Percentiles rank a stretch among this genome's conserved stretches.
Conservation (phyloP, 495 filamentous ascomycete genomes). For the Talaromyces ruber region DNA sequence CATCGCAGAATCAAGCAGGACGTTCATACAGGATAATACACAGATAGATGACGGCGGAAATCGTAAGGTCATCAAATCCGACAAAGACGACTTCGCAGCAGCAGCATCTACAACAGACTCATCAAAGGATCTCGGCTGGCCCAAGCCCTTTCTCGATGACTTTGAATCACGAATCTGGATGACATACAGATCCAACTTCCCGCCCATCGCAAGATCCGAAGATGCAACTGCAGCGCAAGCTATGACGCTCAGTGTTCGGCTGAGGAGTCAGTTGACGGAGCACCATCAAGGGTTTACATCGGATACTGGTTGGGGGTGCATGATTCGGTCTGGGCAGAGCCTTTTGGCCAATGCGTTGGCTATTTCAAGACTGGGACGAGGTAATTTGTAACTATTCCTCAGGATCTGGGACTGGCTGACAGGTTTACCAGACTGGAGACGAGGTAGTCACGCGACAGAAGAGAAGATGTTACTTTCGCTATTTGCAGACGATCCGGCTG, state of each 20-base stretch:
- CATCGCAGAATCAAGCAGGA: constrained; percentile 33
- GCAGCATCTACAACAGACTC: constrained; percentile 1
- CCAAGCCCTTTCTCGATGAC: constrained; percentile 76
- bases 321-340: constrained; percentile 96
- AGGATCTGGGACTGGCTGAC: constrained; percentile 14
- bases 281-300: constrained; percentile 72
- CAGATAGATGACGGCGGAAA: background rate
- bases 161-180: constrained; percentile 94
- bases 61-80: background rate
- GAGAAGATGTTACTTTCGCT: constrained; percentile 69
- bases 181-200: constrained; percentile 88
- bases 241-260: constrained; percentile 77
- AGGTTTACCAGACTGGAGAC: constrained; percentile 62
- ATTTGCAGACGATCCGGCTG: constrained; percentile 80
- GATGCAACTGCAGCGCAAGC: constrained; percentile 59
- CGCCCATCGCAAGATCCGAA: constrained; percentile 69
- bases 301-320: constrained; percentile 97
- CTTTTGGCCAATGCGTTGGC: constrained; percentile 79
- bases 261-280: constrained; percentile 74
- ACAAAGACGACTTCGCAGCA: background rate
- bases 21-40: background rate
- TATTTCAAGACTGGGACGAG: constrained; percentile 67
- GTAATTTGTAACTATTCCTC: constrained; percentile 30
- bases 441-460: constrained; percentile 44
- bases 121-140: constrained; percentile 57